Conservation (phyloP, 2,329 filamentous ascomycete genomes). For the Arthrobotrys sphaeroides region DNA sequence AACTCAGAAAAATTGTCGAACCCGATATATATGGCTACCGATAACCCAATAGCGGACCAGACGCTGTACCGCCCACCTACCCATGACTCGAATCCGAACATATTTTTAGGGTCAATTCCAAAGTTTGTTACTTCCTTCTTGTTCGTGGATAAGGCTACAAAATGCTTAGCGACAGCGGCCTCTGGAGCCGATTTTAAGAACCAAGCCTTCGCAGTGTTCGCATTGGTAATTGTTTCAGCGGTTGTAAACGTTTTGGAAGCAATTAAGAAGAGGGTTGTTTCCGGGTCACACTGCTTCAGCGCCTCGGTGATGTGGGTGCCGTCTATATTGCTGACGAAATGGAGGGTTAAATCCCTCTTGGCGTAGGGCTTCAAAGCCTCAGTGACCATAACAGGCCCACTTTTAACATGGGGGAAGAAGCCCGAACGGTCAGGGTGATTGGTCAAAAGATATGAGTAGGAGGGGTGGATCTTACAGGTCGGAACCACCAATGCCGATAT, state of each 20-base stretch:
- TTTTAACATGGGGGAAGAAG: constrained; percentile 61
- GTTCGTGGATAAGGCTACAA: constrained; percentile 97
- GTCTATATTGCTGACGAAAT: constrained; percentile 99
- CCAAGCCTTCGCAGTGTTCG: constrained; percentile 96
- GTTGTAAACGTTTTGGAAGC: constrained; percentile 99
- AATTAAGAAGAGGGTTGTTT: constrained; percentile 98
- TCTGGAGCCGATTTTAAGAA: constrained; percentile 80
- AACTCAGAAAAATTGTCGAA: constrained; percentile 98
- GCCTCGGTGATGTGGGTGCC: constrained; percentile 97
- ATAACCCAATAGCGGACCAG: constrained; percentile 97
- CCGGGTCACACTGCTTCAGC: constrained; percentile 84
- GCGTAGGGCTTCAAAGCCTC: constrained; percentile 97
- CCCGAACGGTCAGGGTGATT: neutral
- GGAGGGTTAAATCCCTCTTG: constrained; percentile 82
- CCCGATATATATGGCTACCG: constrained; percentile 92
- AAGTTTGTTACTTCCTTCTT: constrained; percentile 96
- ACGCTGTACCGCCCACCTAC: constrained; percentile 98
- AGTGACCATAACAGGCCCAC: constrained; percentile 97
- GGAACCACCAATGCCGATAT: constrained; percentile 96
- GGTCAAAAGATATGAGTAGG: neutral
- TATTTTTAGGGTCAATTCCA: constrained; percentile 98
- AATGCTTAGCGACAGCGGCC: constrained; percentile 88
- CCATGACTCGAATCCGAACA: constrained; percentile 99
- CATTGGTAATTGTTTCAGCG: constrained; percentile 95
- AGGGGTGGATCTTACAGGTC: constrained; percentile 79